phyloP scores from a whole-genome alignment of 768 basidiomycete genomes.

The Pleurotus tuber-regium region DNA sequence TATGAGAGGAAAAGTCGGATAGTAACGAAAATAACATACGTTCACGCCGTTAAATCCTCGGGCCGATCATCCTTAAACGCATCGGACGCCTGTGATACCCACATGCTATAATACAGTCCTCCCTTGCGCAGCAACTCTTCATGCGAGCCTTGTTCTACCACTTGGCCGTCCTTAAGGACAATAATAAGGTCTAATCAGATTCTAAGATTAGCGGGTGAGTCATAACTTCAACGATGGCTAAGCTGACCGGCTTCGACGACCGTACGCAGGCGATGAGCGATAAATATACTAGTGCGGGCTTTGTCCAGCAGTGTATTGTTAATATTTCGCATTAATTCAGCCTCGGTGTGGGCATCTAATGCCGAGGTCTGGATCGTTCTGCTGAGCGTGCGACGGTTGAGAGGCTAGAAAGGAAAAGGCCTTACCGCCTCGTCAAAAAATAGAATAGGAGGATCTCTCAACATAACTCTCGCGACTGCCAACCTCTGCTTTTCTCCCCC shows the following conservation, averaged over 20 bases:
- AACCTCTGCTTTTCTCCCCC: constrained; percentile 98
- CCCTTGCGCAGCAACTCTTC: constrained; percentile 72
- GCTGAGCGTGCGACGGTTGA: too few relatives aligned
- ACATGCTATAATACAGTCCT: constrained; percentile 80
- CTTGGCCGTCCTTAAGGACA: constrained; percentile 86
- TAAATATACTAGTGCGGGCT: constrained; percentile 90
- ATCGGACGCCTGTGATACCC: constrained; percentile 68
- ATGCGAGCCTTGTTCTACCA: constrained; percentile 93
- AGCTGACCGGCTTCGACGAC: constrained; percentile 82
- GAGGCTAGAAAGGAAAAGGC: too few relatives aligned
- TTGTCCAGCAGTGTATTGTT: constrained; percentile 74
- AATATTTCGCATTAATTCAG: constrained; percentile 93
- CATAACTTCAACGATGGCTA: background rate
- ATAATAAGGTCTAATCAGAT: constrained; percentile 75
- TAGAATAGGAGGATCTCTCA: constrained; percentile 94
- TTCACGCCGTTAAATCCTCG: background rate
- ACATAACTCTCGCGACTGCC: constrained; percentile 87
- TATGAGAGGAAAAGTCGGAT: background rate
- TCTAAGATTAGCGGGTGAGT: background rate
- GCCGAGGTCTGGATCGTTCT: constrained; percentile 98
- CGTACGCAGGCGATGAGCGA: constrained; percentile 89
- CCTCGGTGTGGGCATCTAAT: constrained; percentile 91
- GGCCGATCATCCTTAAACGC: constrained; percentile 19
- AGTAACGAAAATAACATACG: background rate
- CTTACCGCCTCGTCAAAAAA: constrained; percentile 98